These are phyloP conservation scores for Fragilaria radians DNA, from an alignment of 108 stramenopile genomes.

Conservation along the genomic window DNA sequence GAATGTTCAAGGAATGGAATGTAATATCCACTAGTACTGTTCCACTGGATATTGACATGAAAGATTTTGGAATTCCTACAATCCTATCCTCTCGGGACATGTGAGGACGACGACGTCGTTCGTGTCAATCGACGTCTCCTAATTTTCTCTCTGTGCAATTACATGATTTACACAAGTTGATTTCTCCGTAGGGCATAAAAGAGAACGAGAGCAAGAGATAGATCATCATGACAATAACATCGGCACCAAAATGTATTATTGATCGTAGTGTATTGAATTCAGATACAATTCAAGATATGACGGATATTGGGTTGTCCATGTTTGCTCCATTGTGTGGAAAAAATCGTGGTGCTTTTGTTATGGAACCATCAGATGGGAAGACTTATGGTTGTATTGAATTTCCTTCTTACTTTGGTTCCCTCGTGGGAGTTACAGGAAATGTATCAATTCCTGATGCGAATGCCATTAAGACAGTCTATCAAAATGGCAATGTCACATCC, in stretches of 20 bases:
- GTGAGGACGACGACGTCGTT: no score
- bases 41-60: no score
- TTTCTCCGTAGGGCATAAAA: no score
- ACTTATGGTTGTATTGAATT: conserved; percentile 23
- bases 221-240: not conserved
- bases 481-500: conserved; percentile 42
- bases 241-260: conserved; percentile 29
- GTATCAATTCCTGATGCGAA: conserved; percentile 32
- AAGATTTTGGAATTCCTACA: no score
- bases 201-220: not conserved
- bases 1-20: no score
- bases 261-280: conserved; percentile 51
- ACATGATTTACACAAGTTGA: no score
- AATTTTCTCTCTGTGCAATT: no score
- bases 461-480: conserved; percentile 25
- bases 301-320: conserved; percentile 61
- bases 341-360: conserved; percentile 86
- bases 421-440: conserved; percentile 18
- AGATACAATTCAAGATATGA: conserved; percentile 40
- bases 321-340: conserved; percentile 77
- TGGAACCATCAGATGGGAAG: conserved; percentile 73
- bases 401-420: conserved; percentile 22
- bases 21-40: no score
- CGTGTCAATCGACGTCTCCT: no score
- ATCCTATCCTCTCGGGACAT: no score